A percentile compares a stretch with the other conserved stretches of the same genome.
phyloP scores from a whole-genome alignment of 2,329 filamentous ascomycete species.

The Lachnellula subtilissima region DNA sequence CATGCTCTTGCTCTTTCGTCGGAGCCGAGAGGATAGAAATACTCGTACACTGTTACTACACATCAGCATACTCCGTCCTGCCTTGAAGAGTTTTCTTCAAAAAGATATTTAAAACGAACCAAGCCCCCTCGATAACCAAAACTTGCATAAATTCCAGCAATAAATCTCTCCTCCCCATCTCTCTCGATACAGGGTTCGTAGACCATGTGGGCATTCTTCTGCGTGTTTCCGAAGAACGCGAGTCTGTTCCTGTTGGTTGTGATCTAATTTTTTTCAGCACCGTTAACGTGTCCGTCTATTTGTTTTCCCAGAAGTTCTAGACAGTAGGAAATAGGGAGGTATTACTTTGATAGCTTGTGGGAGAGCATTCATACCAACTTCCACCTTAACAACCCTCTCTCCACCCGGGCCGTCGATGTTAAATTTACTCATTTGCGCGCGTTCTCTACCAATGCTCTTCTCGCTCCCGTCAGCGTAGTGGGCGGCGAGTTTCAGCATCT shows the following conservation, averaged over 20 bases:
- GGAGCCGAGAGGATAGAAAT: conserved; percentile 3
- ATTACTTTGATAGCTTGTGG: conserved; percentile 13
- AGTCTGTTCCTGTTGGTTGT: conserved; percentile 10
- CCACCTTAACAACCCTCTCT: conserved; percentile 8
- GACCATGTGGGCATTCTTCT: conserved; percentile 9
- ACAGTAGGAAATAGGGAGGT: not conserved
- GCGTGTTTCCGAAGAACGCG: conserved; percentile 9
- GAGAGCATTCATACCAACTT: conserved; percentile 14
- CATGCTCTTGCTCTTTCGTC: not conserved
- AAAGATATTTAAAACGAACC: not conserved
- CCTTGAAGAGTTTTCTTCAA: no score
- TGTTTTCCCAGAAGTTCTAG: not conserved
- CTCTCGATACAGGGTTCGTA: not conserved
- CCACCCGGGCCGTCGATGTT: conserved; percentile 10
- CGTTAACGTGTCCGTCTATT: not conserved
- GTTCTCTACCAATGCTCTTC: not conserved
- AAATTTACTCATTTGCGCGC: not conserved
- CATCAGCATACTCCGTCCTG: not conserved
- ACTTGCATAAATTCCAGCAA: conserved; percentile 11
- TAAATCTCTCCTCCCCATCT: not conserved
- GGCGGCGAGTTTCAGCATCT: not conserved
- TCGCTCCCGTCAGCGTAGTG: conserved; percentile 4
- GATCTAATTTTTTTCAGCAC: conserved; percentile 2
- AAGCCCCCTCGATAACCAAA: conserved; percentile 2
- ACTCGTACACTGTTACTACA: not conserved